Conservation (phyloP, 371 early-diverging fungal genomes). For the Blakeslea trispora region DNA sequence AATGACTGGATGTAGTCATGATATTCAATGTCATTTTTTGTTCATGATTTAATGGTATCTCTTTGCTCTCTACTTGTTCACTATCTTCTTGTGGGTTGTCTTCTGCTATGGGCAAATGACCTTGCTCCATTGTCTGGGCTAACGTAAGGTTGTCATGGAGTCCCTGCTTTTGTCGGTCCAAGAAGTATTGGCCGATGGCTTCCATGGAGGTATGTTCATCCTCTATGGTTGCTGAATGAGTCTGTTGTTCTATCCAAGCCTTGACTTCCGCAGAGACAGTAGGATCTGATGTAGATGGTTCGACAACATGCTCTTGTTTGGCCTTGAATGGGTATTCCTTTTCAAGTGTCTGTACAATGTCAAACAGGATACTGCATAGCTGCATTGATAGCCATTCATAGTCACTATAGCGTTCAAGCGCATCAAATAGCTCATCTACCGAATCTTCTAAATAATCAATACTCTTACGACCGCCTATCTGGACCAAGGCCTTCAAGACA, state of each 20-base stretch:
- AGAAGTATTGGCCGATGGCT: slow-evolving; percentile 49
- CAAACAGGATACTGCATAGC: slow-evolving; percentile 45
- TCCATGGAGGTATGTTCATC: slow-evolving; percentile 28
- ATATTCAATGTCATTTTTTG: slow-evolving; percentile 42
- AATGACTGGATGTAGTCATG: slow-evolving; percentile 49
- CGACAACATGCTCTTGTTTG: not conserved
- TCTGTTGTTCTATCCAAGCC: not conserved
- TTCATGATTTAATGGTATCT: slow-evolving; percentile 31
- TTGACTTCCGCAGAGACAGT: not conserved
- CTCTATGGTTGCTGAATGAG: slow-evolving; percentile 9
- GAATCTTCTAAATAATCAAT: slow-evolving; percentile 59
- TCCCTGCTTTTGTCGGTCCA: slow-evolving; percentile 39
- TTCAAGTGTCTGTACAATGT: slow-evolving; percentile 38
- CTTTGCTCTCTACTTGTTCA: slow-evolving; percentile 14
- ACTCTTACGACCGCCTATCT: slow-evolving; percentile 46
- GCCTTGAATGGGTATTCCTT: not conserved
- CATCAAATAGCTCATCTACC: slow-evolving; percentile 52
- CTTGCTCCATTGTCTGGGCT: slow-evolving; percentile 23
- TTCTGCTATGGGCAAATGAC: slow-evolving; percentile 10
- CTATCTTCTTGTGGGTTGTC: slow-evolving; percentile 3
- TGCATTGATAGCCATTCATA: slow-evolving; percentile 38
- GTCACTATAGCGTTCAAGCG: slow-evolving; percentile 40
- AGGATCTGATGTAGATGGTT: not conserved
- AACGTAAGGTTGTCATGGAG: slow-evolving; percentile 20
- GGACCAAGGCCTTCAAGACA: slow-evolving; percentile 59